These are phyloP conservation scores for Aspergillus brunneoviolaceus DNA, from an alignment of 2,329 filamentous ascomycete genomes.

Conservation along the genomic window DNA sequence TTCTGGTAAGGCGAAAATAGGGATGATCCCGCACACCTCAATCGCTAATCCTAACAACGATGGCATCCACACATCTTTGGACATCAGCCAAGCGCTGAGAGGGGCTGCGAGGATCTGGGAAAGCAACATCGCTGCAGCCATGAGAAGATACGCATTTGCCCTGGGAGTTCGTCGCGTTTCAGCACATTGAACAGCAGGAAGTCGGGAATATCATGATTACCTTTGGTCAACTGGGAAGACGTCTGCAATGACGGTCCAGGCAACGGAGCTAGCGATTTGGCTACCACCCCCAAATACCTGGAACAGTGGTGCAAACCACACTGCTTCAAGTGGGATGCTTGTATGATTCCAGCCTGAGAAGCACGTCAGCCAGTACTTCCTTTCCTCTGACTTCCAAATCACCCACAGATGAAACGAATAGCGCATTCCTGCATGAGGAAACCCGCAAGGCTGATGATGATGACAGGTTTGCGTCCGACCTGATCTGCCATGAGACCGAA, in stretches of 20 bases:
- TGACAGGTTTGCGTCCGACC: constrained; percentile 11
- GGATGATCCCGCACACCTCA: constrained; percentile 5
- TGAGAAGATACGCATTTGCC: constrained; percentile 11
- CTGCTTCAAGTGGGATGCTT: constrained; percentile 8
- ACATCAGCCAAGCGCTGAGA: constrained; percentile 16
- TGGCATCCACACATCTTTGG: constrained; percentile 10
- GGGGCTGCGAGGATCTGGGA: constrained; percentile 13
- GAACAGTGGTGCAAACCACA: constrained; percentile 17
- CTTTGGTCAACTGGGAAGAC: constrained; percentile 14
- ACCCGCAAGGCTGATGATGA: constrained; percentile 11
- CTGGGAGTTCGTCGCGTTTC: neutral
- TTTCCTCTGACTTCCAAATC: neutral
- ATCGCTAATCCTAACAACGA: constrained; percentile 8
- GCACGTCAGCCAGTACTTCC: neutral
- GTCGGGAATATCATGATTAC: neutral
- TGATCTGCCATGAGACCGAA: constrained; percentile 17
- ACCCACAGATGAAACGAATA: constrained; percentile 12
- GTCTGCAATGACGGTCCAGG: constrained; percentile 13
- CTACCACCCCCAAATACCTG: constrained; percentile 16
- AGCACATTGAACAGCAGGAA: neutral
- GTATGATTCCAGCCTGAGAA: constrained; percentile 10
- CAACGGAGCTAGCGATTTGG: constrained; percentile 10
- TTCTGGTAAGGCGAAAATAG: constrained; percentile 10
- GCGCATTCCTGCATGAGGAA: constrained; percentile 8
- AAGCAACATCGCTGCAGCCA: constrained; percentile 4